Conservation (phyloP, 1,284 basidiomycete genomes). For the Heterobasidion annosum region DNA sequence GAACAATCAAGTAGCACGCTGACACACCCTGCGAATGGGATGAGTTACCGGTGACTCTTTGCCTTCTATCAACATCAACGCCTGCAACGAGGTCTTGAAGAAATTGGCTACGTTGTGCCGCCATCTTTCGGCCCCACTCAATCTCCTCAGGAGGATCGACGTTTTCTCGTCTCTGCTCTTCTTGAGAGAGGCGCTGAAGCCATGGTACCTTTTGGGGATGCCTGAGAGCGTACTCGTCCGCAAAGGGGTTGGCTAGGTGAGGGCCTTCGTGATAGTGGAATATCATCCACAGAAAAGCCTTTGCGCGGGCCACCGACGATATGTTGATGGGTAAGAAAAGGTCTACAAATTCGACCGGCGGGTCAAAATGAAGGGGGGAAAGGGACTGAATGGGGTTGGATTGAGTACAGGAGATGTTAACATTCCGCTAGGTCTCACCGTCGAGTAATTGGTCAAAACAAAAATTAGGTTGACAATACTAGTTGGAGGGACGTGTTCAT, state of each 20-base stretch:
- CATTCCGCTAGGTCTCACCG: slow-evolving; percentile 31
- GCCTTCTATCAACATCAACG: slow-evolving; percentile 23
- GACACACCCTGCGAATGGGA: slow-evolving; percentile 10
- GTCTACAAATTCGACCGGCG: slow-evolving; percentile 69
- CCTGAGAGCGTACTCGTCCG: slow-evolving; percentile 27
- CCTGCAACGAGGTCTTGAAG: slow-evolving; percentile 30
- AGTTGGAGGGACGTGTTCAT: slow-evolving; percentile 61
- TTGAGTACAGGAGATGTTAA: neutral
- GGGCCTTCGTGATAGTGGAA: slow-evolving; percentile 40
- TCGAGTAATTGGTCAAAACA: slow-evolving; percentile 61
- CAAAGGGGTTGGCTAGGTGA: slow-evolving; percentile 30
- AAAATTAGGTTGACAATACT: slow-evolving; percentile 76
- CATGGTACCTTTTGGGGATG: slow-evolving; percentile 29
- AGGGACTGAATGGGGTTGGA: slow-evolving; percentile 40
- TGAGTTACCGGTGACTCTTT: slow-evolving; percentile 6
- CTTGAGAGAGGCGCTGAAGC: slow-evolving; percentile 22
- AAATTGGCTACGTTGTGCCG: slow-evolving; percentile 27
- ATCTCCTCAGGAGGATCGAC: slow-evolving; percentile 31
- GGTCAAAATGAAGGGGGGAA: slow-evolving; percentile 65
- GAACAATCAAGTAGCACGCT: neutral
- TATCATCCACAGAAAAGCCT: slow-evolving; percentile 54
- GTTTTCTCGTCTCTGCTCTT: slow-evolving; percentile 29
- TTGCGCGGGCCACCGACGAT: slow-evolving; percentile 61
- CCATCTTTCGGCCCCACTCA: slow-evolving; percentile 31
- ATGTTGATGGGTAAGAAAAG: slow-evolving; percentile 71